Evolutionary conservation across 208 protist genomes (phyloP).

Genomic region (Naegleria gruberi): DNA sequence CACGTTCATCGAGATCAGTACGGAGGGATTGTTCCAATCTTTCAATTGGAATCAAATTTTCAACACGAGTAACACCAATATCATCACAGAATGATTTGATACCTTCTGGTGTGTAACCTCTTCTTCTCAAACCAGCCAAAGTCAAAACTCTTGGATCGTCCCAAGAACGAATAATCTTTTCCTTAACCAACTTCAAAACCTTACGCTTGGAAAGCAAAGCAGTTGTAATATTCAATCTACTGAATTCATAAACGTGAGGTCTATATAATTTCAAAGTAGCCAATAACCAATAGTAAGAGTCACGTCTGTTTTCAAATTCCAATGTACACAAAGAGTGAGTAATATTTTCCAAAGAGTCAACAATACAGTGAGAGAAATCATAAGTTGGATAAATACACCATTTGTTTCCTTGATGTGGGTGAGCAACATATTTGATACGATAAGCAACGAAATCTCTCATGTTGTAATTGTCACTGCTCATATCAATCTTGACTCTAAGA

Average conservation of each 20-base stretch:
- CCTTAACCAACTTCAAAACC: slow-evolving; percentile 87
- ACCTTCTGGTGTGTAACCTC: slow-evolving; percentile 89
- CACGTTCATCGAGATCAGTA: slow-evolving; percentile 82
- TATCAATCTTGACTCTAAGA: slow-evolving; percentile 98
- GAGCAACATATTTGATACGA: slow-evolving; percentile 91
- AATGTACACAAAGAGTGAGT: slow-evolving; percentile 99
- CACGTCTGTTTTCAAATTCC: slow-evolving; percentile 96
- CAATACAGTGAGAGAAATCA: slow-evolving; percentile 98
- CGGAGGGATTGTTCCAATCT: slow-evolving; percentile 87
- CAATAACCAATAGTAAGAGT: slow-evolving; percentile 93
- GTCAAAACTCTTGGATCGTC: slow-evolving; percentile 95
- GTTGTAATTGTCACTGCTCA: slow-evolving; percentile 88
- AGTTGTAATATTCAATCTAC: slow-evolving; percentile 91
- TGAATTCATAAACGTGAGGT: slow-evolving; percentile 95
- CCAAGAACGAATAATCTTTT: slow-evolving; percentile 86
- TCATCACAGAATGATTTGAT: slow-evolving; percentile 95
- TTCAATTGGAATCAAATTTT: slow-evolving; percentile 79
- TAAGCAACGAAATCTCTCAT: slow-evolving; percentile 98
- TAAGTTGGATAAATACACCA: slow-evolving; percentile 99
- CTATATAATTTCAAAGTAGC: slow-evolving; percentile 67
- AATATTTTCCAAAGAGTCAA: slow-evolving; percentile 98
- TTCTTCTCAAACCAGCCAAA: slow-evolving; percentile 86
- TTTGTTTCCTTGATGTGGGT: slow-evolving; percentile 83
- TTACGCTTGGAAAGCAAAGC: slow-evolving; percentile 96
- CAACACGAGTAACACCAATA: slow-evolving; percentile 79